phyloP scores from a whole-genome alignment of 352 stramenopile species.

The Phytophthora multivora region DNA sequence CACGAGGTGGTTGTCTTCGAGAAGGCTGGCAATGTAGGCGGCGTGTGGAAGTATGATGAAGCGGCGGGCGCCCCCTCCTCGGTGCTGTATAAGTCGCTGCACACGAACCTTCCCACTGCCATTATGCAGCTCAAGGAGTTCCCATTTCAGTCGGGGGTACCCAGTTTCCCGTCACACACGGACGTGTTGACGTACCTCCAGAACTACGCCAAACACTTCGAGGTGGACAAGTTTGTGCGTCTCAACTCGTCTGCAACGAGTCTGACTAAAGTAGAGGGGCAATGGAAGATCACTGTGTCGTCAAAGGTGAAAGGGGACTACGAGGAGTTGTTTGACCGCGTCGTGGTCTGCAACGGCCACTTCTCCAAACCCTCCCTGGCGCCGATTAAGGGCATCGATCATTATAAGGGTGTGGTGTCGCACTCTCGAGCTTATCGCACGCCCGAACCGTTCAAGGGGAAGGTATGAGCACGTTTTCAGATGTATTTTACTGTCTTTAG shows the following conservation, averaged over 20 bases:
- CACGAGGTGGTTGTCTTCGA: conserved; percentile 80
- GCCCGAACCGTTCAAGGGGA: conserved; percentile 45
- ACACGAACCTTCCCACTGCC: conserved; percentile 77
- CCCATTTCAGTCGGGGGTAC: conserved; percentile 54
- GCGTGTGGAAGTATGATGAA: conserved; percentile 83
- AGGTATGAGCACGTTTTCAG: conserved; percentile 21
- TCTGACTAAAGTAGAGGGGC: conserved; percentile 40
- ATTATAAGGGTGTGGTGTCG: conserved; percentile 44
- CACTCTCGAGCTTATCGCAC: conserved; percentile 70
- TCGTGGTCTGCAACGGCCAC: conserved; percentile 82
- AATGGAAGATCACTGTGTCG: conserved; percentile 52
- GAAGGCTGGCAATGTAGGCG: conserved; percentile 60
- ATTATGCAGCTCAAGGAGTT: conserved; percentile 84
- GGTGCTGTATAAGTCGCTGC: conserved; percentile 82
- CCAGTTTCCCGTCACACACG: conserved; percentile 65
- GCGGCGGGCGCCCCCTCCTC: conserved; percentile 44
- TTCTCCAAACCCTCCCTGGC: conserved; percentile 64
- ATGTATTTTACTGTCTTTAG: no score
- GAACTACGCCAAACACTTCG: conserved; percentile 60
- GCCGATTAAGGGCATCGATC: conserved; percentile 55
- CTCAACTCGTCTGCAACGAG: conserved; percentile 58
- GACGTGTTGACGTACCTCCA: conserved; percentile 77
- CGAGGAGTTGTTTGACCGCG: conserved; percentile 72
- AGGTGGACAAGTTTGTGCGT: conserved; percentile 52
- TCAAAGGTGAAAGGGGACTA: conserved; percentile 48